Evolutionary conservation across 2,329 filamentous ascomycete genomes (phyloP), one percentile per base, ranked within the genome.

Genomic region (Thelonectria discophora): DNA sequence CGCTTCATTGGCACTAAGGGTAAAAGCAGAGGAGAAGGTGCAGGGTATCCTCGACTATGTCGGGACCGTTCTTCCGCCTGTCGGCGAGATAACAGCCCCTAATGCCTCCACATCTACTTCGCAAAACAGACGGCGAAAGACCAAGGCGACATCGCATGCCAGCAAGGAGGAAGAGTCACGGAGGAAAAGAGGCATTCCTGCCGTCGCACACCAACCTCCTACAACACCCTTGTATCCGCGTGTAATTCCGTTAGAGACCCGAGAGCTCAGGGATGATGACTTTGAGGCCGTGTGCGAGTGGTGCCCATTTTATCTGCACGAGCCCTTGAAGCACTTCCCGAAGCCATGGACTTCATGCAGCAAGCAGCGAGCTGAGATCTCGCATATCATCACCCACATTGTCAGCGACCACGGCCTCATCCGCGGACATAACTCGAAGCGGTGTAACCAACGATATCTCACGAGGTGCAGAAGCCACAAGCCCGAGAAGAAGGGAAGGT

Each of bases 381-480:
- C 66, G 17, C 68, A 70, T 34, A 66, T 69, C 10, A 43, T 70
- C 30, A 52, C 68, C 17, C 67, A 69, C 27, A 58, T 57, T 5
- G 9, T 42, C 17, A 59, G 68, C n/a, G 68, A 70, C 21, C 68
- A 70, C 43, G 68, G 68, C 3, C 58, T 70, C 21, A 59, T 70
- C 24, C 64, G 68, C 37, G 68, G 63, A 11, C 52, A 1, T 7
- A 65, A 70, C 42, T 55, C 63, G 8, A 58, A 59, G 9, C 43
- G 69, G 20, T 17, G 24, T 3, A 51, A 53, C 30, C 68, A 69
- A 18, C 62, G 53, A 39, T 70, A 66, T 40, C 20, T 70, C 12
- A 48, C 67, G 21, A 58, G 45, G 15, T 70, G 68, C 27, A 47
- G 24, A 3, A 51, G 9, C 11, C 55, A 65, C 13, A 15, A 60